Percentiles rank a stretch among this genome's conserved stretches.
Conservation (phyloP, 306 rosid genomes). For the Morella rubra region DNA sequence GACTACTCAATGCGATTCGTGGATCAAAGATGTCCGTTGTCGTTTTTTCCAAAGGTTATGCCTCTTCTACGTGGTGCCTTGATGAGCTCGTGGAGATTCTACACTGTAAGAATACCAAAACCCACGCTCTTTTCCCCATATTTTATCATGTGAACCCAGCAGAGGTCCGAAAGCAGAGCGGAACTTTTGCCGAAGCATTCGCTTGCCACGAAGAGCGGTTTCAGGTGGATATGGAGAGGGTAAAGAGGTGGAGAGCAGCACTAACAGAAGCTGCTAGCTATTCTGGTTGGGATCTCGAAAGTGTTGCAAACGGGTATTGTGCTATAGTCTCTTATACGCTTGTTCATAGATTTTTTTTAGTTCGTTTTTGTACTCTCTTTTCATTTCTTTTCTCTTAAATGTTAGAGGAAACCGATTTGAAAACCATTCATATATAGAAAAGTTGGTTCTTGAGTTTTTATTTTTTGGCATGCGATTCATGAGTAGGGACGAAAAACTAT, state of each 20-base stretch:
- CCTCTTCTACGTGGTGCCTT: constrained; percentile 10
- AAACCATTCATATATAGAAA: too few relatives aligned
- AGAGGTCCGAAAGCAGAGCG: background rate
- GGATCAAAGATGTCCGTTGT: background rate
- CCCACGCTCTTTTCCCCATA: background rate
- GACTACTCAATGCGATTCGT: background rate
- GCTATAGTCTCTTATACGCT: background rate
- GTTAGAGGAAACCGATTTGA: too few relatives aligned
- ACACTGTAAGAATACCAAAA: background rate
- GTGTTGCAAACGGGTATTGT: constrained; percentile 17
- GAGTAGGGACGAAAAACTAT: too few relatives aligned
- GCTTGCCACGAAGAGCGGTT: constrained; percentile 7
- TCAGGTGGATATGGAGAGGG: background rate
- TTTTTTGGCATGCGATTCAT: too few relatives aligned
- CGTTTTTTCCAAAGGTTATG: background rate
- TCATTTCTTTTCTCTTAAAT: too few relatives aligned
- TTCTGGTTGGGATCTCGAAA: background rate
- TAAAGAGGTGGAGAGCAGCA: constrained; percentile 14
- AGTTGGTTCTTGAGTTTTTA: too few relatives aligned
- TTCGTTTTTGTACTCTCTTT: too few relatives aligned
- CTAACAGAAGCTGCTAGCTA: constrained; percentile 11
- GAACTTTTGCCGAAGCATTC: background rate
- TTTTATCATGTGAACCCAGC: constrained; percentile 4
- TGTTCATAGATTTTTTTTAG: too few relatives aligned
- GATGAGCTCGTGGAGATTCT: constrained; percentile 5